Evolutionary conservation across 768 basidiomycete genomes (phyloP).

Genomic region (Mycena haematopus): DNA sequence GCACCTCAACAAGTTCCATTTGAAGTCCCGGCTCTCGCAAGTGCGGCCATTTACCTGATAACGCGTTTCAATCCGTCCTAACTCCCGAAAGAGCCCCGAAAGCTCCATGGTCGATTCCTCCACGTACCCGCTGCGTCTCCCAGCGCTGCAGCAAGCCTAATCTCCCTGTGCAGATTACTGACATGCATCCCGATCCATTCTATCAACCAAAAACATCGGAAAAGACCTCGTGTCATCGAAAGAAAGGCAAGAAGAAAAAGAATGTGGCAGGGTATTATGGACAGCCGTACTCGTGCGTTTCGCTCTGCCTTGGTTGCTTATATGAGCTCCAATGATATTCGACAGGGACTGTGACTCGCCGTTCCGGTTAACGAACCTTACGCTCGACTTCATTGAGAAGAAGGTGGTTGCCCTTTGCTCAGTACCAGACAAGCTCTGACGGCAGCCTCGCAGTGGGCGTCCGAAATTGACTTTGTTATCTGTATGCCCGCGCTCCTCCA

Average conservation of each 20-base stretch:
- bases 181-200: constrained; percentile 82
- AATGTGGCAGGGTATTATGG: constrained; percentile 67
- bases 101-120: constrained; percentile 74
- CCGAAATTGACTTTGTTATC: constrained; percentile 89
- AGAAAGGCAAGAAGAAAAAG: constrained; percentile 60
- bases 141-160: neutral
- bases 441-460: constrained; percentile 55
- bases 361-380: constrained; percentile 76
- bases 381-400: constrained; percentile 79
- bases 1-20: constrained; percentile 20
- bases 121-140: constrained; percentile 40
- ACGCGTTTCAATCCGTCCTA: neutral
- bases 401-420: constrained; percentile 37
- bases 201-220: constrained; percentile 60
- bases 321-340: constrained; percentile 4
- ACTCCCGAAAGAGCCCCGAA: constrained; percentile 47
- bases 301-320: neutral
- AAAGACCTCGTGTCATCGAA: constrained; percentile 73
- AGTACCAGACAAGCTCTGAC: neutral
- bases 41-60: constrained; percentile 13
- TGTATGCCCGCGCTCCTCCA: constrained; percentile 47
- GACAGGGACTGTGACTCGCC: constrained; percentile 84
- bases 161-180: constrained; percentile 55
- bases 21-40: constrained; percentile 15
- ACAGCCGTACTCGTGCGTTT: constrained; percentile 66